phyloP scores from a whole-genome alignment of 768 basidiomycete genomes.

The Tylopilus felleus region DNA sequence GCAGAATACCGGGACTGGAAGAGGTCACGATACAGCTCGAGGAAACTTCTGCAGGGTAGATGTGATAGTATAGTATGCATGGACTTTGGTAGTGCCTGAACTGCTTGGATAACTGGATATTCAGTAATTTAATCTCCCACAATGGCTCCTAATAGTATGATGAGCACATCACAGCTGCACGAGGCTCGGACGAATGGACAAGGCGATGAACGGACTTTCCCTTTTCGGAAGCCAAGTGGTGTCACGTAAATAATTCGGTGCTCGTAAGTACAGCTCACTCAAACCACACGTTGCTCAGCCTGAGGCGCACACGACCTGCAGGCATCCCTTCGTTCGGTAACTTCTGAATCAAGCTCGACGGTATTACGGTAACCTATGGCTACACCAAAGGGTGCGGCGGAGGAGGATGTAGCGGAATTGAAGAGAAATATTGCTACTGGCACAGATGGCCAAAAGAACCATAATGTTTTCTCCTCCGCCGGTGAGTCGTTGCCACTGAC shows the following conservation, averaged over 20 bases:
- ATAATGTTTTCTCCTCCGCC: constrained; percentile 16
- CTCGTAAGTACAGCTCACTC: background rate
- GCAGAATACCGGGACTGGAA: constrained; percentile 74
- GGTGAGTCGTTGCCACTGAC: constrained; percentile 13
- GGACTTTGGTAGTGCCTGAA: constrained; percentile 10
- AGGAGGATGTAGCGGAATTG: constrained; percentile 46
- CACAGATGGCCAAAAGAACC: constrained; percentile 33
- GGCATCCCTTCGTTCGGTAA: background rate
- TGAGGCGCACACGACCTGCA: background rate
- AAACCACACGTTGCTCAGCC: background rate
- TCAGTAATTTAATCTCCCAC: background rate
- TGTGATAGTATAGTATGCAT: background rate
- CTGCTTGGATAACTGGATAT: constrained; percentile 12
- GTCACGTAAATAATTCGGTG: background rate
- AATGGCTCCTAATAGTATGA: no score
- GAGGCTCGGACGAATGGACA: no score
- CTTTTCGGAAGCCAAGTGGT: background rate
- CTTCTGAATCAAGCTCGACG: background rate
- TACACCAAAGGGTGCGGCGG: constrained; percentile 12
- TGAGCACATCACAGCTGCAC: no score
- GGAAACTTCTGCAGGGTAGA: constrained; percentile 11
- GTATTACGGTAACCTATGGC: constrained; percentile 13
- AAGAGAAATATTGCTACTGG: constrained; percentile 49
- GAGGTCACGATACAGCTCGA: constrained; percentile 92
- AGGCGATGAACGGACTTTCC: background rate